Conservation (phyloP, 139 green algal species). For the Picochlorum sp. region DNA sequence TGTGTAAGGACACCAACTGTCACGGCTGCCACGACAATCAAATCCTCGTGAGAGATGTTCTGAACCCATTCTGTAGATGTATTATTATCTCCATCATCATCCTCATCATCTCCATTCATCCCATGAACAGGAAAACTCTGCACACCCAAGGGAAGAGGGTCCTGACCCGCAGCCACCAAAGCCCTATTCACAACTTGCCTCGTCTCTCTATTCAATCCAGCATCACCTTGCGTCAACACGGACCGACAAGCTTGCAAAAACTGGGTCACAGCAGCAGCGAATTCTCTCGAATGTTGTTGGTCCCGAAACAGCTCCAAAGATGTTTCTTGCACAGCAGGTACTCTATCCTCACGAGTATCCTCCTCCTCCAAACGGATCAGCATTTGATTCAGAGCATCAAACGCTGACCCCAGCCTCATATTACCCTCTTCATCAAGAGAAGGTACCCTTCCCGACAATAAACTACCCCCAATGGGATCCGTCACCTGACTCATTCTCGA, state of each 20-base stretch:
- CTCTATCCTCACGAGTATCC: not conserved
- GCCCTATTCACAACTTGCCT: constrained; percentile 15
- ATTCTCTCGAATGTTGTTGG: not conserved
- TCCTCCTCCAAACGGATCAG: constrained; percentile 8
- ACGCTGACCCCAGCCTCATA: not conserved
- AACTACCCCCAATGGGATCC: not conserved
- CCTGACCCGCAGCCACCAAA: constrained; percentile 3
- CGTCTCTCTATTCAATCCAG: constrained; percentile 15
- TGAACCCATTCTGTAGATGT: not conserved
- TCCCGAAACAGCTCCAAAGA: not conserved
- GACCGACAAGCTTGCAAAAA: constrained; percentile 2
- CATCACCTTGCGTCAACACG: not conserved
- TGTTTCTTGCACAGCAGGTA: not conserved
- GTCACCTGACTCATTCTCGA: not conserved
- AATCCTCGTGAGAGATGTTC: constrained; percentile 9
- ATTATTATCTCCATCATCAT: not conserved
- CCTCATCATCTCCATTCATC: not conserved
- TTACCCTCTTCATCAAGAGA: constrained; percentile 4
- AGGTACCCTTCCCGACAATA: not conserved
- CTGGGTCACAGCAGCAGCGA: not conserved
- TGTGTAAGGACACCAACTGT: constrained; percentile 13
- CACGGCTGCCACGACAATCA: constrained; percentile 28
- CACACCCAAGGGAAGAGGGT: constrained; percentile 9
- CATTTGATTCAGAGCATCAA: constrained; percentile 10
- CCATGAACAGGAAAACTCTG: constrained; percentile 7